phyloP scores from a whole-genome alignment of 169 alveolate genomes.

The Plasmodium gaboni region DNA sequence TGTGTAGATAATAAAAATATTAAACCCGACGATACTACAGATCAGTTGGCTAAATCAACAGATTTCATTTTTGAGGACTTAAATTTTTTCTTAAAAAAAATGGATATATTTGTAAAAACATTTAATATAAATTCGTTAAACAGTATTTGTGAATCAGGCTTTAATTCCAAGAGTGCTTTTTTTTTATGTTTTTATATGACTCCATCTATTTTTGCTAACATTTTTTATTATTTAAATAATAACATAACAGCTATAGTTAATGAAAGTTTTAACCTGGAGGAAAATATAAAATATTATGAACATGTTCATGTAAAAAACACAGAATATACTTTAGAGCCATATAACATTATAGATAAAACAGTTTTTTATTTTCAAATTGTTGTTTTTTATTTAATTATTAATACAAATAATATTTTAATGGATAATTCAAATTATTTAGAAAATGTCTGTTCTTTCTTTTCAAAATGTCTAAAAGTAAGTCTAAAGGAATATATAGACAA shows the following conservation, averaged over 20 bases:
- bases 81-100: constrained; percentile 38
- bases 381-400: constrained; percentile 47
- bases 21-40: not conserved
- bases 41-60: not conserved
- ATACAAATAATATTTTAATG: constrained; percentile 34
- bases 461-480: constrained; percentile 18
- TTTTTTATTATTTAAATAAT: constrained; percentile 41
- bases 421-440: constrained; percentile 10
- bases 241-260: constrained; percentile 36
- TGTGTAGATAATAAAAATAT: not conserved
- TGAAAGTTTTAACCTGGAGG: constrained; percentile 40
- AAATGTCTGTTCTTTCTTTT: constrained; percentile 8
- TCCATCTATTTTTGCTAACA: constrained; percentile 21
- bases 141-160: constrained; percentile 61
- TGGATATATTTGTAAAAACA: constrained; percentile 41
- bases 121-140: constrained; percentile 13
- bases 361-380: constrained; percentile 52
- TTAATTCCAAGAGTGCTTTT: constrained; percentile 51
- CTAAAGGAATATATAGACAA: constrained; percentile 21
- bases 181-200: constrained; percentile 53
- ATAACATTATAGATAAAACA: constrained; percentile 42
- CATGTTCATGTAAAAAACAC: constrained; percentile 15
- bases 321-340: constrained; percentile 31
- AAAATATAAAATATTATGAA: constrained; percentile 43
- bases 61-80: constrained; percentile 12